Evolutionary conservation across 2,329 filamentous ascomycete species (phyloP).

Genomic region (Diaporthe amygdali): DNA sequence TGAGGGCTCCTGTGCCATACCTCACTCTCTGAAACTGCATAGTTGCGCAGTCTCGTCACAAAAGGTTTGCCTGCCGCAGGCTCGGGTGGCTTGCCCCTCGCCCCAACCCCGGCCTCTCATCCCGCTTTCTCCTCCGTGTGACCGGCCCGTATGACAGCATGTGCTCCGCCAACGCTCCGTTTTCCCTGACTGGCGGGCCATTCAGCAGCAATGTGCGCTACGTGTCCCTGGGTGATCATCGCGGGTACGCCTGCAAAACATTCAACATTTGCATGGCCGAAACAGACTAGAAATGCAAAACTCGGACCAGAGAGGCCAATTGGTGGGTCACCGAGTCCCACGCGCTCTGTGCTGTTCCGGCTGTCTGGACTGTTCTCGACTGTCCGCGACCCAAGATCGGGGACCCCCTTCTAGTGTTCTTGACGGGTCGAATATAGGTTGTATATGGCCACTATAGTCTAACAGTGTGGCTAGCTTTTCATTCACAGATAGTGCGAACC

Average conservation of each 20-base stretch:
- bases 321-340: not conserved
- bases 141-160: slow-evolving; percentile 17
- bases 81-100: slow-evolving; percentile 3
- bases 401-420: not conserved
- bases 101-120: slow-evolving; percentile 16
- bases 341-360: not conserved
- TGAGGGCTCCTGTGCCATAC: not conserved
- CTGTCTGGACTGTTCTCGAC: not conserved
- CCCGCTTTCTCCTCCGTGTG: slow-evolving; percentile 20
- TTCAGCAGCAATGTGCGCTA: not conserved
- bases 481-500: not conserved
- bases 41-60: slow-evolving; percentile 12
- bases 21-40: slow-evolving; percentile 3
- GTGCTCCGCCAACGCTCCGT: slow-evolving; percentile 14
- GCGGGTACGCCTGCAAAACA: slow-evolving; percentile 12
- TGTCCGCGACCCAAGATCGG: not conserved
- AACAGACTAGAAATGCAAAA: not conserved
- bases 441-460: not conserved
- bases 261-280: slow-evolving; percentile 3
- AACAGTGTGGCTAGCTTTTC: not conserved
- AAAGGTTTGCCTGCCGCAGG: slow-evolving; percentile 5
- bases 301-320: slow-evolving; percentile 8
- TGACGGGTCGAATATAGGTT: not conserved
- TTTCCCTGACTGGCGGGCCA: not conserved
- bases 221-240: slow-evolving; percentile 11